Evolutionary conservation across 73 alveolate species (phyloP).

Genomic region (Symbiodinium pilosum): DNA sequence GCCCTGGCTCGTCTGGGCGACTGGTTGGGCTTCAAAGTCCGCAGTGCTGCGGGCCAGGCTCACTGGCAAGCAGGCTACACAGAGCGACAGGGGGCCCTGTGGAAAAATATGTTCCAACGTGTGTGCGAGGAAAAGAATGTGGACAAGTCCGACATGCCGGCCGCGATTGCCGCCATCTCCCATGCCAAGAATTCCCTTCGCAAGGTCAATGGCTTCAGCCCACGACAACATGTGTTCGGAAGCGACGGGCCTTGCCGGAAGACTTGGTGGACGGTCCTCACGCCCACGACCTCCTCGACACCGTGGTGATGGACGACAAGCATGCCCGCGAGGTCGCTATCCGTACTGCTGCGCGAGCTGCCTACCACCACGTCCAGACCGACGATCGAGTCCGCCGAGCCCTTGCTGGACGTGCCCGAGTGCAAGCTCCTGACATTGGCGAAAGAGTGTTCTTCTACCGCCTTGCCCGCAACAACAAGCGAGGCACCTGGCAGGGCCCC

Average conservation of each 20-base stretch:
- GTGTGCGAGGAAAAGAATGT: neutral
- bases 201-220: neutral
- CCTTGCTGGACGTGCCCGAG: neutral
- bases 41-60: slow-evolving; percentile 12
- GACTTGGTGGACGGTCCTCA: neutral
- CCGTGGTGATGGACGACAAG: neutral
- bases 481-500: neutral
- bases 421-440: neutral
- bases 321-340: neutral
- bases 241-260: neutral
- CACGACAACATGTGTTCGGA: neutral
- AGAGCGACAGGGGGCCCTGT: neutral
- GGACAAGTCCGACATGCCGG: neutral
- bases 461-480: neutral
- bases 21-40: neutral
- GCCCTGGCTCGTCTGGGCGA: neutral
- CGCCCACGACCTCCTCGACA: neutral
- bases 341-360: neutral
- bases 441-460: neutral
- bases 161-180: neutral
- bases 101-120: neutral
- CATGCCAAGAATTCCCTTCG: neutral
- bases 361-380: neutral
- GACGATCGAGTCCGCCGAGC: neutral
- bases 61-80: slow-evolving; percentile 17